Base-by-base conservation (phyloP, 2,329 filamentous ascomycete genomes). In the Hymenoscyphus fraxineus region DNA sequence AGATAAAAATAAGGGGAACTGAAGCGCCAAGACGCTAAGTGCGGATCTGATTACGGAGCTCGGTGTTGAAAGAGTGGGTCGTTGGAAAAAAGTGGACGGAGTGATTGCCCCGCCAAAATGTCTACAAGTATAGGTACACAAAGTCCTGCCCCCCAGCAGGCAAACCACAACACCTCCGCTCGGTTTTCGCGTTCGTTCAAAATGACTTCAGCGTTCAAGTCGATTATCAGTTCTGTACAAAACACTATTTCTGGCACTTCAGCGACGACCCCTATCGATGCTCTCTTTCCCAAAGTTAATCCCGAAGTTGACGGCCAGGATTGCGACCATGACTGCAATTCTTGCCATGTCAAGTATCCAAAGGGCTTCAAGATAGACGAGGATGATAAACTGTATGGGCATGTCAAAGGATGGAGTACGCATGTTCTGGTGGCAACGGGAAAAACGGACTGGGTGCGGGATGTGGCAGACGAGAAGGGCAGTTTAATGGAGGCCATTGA, bases 371-470 rank as follows among this genome's bases (percentile, higher is more conserved):
- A 88, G 73, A 86, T 97, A 63, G 90, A 98, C 64, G 85, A 89
- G 76, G 80, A 83, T 6, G 92, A 97, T 74, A 81, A 88, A 71
- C 79, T 99, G 59, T 98, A 96, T 75, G 95, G 94, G 0, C 82
- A 90, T 65, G 85, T 97, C 67, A 91, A 92, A 73, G 92, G 88
- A 41, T 98, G 92, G 90, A 88, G 86, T 73, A 95, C 93, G 22
- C 95, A 99, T 78, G 76, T 97, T 67, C 80, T 99, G 39, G 92
- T 98, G 16, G 95, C 92, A 31, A 99, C 95, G n/a, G 92, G 93
- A 66, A 97, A 97, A 84, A 85, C 88, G 32, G 95, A 99, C 78
- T 99, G 95, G 95, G 90, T 94, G 74, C 80, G 91, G 66, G 90
- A 96, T 79, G 91, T 97, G 57, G 87, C 85, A 64, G 91, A 98